Percentiles rank a stretch among this genome's conserved stretches.
Evolutionary conservation across 2,329 filamentous ascomycete genomes (phyloP).

Genomic region (Cladobotryum protrusum): DNA sequence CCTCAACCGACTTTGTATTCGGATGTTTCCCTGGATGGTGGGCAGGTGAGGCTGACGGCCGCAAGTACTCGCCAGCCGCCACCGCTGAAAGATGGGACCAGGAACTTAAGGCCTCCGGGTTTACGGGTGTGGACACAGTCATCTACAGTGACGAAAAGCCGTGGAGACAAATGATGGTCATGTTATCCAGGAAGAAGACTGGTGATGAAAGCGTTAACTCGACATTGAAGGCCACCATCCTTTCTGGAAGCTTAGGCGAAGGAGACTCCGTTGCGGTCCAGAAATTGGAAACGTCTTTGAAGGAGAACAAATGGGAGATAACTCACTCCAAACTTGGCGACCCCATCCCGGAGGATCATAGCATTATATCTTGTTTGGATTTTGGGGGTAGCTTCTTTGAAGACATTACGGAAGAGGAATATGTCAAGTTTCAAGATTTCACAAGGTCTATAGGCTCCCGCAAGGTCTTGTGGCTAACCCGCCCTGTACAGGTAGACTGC

Average conservation of each 20-base stretch:
- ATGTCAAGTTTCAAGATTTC: not conserved
- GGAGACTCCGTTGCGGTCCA: not conserved
- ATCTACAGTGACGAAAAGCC: not conserved
- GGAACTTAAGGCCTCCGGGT: not conserved
- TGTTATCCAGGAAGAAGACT: not conserved
- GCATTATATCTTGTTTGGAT: not conserved
- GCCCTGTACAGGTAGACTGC: not conserved
- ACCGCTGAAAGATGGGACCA: not conserved
- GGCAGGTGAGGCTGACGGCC: not conserved
- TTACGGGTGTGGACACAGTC: not conserved
- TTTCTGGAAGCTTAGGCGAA: not conserved
- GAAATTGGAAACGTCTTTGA: not conserved
- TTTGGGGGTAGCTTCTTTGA: not conserved
- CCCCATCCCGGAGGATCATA: not conserved
- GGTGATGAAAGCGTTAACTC: too few relatives aligned
- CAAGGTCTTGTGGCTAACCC: not conserved
- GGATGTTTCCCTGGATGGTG: not conserved
- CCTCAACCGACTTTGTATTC: not conserved
- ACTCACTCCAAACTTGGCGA: not conserved
- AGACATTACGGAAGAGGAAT: not conserved
- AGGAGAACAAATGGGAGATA: not conserved
- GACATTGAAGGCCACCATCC: not conserved
- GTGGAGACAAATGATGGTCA: not conserved
- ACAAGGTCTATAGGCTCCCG: not conserved
- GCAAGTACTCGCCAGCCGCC: not conserved